A percentile compares a stretch with the other conserved stretches of the same genome.
phyloP scores from a whole-genome alignment of 345 rosid species.

The Nasturtium officinale region DNA sequence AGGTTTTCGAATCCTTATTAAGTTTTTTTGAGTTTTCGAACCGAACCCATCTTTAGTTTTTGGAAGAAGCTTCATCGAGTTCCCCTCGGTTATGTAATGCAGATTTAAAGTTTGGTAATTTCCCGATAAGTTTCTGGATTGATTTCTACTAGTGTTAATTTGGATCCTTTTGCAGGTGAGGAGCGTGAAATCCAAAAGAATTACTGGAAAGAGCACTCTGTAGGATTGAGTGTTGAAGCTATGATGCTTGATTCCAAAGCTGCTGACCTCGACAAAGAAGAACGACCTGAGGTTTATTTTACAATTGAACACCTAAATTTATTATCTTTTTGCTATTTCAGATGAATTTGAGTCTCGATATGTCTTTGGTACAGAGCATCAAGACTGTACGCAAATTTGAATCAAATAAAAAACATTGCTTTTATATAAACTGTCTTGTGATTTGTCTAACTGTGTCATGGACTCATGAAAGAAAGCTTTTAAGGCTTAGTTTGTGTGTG shows the following conservation, averaged over 20 bases:
- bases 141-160: constrained; percentile 12
- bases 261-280: constrained; percentile 87
- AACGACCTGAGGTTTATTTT: constrained; percentile 75
- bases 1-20: not conserved
- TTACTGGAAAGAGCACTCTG: constrained; percentile 83
- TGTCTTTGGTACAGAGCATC: not conserved
- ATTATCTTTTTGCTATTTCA: not conserved
- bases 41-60: no score
- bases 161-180: constrained; percentile 43
- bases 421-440: not conserved
- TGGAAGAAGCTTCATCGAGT: no score
- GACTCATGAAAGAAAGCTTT: not conserved
- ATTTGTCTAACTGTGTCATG: not conserved
- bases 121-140: not conserved
- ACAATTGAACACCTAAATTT: not conserved
- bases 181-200: constrained; percentile 70
- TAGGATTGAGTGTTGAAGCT: constrained; percentile 66
- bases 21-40: no score
- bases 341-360: not conserved
- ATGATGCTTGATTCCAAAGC: constrained; percentile 96
- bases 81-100: constrained; percentile 4
- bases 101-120: not conserved
- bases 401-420: not conserved
- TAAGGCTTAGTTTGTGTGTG: constrained; percentile 14
- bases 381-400: no score